phyloP scores from a whole-genome alignment of 1,284 basidiomycete genomes.

The Veloboletus limbatus region DNA sequence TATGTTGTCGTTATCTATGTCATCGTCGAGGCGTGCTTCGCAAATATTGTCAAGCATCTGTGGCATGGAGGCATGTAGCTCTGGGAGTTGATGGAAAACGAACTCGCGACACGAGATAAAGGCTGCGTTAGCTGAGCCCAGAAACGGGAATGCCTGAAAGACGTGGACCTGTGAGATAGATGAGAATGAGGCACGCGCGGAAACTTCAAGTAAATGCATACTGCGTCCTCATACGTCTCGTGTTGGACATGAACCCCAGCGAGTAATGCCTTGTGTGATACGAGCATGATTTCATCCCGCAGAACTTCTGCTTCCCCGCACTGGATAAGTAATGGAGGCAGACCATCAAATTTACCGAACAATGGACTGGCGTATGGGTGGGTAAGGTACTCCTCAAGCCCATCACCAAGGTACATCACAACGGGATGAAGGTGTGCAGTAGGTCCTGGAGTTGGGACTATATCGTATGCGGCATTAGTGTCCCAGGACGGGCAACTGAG shows the following conservation, averaged over 20 bases:
- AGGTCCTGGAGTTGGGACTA: conserved; percentile 70
- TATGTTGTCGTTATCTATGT: conserved; percentile 62
- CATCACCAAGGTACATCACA: conserved; percentile 86
- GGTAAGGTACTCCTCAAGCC: conserved; percentile 82
- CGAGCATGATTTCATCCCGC: conserved; percentile 87
- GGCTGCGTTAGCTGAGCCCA: conserved; percentile 69
- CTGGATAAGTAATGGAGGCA: conserved; percentile 93
- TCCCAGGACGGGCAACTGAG: conserved; percentile 99
- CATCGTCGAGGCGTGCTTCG: conserved; percentile 56
- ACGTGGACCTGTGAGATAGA: conserved; percentile 68
- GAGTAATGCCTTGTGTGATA: conserved; percentile 90
- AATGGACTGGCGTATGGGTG: conserved; percentile 96
- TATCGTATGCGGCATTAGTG: conserved; percentile 81
- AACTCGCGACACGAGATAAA: conserved; percentile 78
- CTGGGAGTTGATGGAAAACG: conserved; percentile 58
- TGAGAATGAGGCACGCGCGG: not conserved
- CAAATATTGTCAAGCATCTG: conserved; percentile 51
- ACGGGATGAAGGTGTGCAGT: conserved; percentile 94
- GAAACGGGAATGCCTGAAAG: conserved; percentile 87
- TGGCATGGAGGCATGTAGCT: conserved; percentile 45
- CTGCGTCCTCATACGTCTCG: conserved; percentile 92
- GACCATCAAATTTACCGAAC: conserved; percentile 86
- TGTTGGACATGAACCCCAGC: conserved; percentile 88
- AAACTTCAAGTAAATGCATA: conserved; percentile 44
- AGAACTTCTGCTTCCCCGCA: conserved; percentile 93